Evolutionary conservation across 768 basidiomycete species (phyloP).

Genomic region (Trametes gibbosa): DNA sequence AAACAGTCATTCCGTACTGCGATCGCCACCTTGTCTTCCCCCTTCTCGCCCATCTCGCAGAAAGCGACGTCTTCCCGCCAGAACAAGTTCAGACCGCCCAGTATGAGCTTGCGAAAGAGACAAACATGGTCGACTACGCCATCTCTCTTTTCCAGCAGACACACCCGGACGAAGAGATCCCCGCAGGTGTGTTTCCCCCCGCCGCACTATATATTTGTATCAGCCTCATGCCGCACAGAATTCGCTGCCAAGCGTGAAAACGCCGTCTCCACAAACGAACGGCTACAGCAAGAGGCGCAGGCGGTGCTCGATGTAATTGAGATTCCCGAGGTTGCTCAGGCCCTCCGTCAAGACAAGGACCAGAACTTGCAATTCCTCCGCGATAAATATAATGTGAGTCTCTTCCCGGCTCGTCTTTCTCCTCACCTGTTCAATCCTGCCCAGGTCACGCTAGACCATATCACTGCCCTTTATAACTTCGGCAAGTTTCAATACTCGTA

Average conservation of each 20-base stretch:
- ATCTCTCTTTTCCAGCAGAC: slow-evolving; percentile 76
- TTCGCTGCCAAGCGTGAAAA: slow-evolving; percentile 80
- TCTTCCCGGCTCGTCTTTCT: background rate
- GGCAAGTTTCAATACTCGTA: slow-evolving; percentile 99
- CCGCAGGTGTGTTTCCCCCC: slow-evolving; percentile 50
- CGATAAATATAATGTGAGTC: slow-evolving; percentile 63
- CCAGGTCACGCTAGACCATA: slow-evolving; percentile 93
- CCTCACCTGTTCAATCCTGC: background rate
- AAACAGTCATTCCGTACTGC: slow-evolving; percentile 86
- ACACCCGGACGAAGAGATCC: slow-evolving; percentile 66
- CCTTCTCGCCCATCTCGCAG: slow-evolving; percentile 82
- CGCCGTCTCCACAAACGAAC: slow-evolving; percentile 80
- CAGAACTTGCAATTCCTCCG: slow-evolving; percentile 94
- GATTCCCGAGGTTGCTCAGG: slow-evolving; percentile 93
- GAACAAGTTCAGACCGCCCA: slow-evolving; percentile 86
- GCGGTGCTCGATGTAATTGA: slow-evolving; percentile 94
- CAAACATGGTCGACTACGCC: slow-evolving; percentile 98
- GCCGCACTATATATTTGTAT: background rate
- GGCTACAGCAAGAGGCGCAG: slow-evolving; percentile 86
- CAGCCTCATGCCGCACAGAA: slow-evolving; percentile 45
- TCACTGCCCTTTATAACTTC: slow-evolving; percentile 94
- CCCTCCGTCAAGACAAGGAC: slow-evolving; percentile 93
- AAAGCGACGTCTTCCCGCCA: slow-evolving; percentile 69
- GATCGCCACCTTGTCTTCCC: slow-evolving; percentile 96
- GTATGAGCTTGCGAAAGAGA: slow-evolving; percentile 96